These are phyloP conservation scores for Aspergillus taichungensis DNA, from an alignment of 495 filamentous ascomycete genomes.

Conservation along the genomic window DNA sequence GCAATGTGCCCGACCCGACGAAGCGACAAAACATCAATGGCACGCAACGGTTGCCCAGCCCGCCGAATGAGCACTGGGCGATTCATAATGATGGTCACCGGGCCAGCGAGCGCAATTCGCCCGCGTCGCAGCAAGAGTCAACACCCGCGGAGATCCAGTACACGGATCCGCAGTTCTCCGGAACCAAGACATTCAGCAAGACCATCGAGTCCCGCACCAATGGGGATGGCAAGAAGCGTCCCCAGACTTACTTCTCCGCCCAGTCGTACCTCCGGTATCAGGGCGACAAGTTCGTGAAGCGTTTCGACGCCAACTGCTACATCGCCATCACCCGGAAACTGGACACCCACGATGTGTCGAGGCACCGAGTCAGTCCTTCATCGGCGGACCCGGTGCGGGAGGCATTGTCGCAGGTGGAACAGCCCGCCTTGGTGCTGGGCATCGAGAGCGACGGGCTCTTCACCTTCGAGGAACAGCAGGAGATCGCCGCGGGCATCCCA, in stretches of 20 bases:
- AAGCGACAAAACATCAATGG: conserved; percentile 72
- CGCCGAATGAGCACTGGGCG: conserved; percentile 77
- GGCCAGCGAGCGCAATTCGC: conserved; percentile 35
- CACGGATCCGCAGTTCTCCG: conserved; percentile 73
- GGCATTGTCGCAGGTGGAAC: conserved; percentile 72
- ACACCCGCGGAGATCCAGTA: conserved; percentile 28
- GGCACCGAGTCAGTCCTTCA: conserved; percentile 45
- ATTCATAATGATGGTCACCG: conserved; percentile 95
- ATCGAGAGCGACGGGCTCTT: conserved; percentile 95
- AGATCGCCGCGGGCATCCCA: conserved; percentile 76
- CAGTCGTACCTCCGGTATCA: conserved; percentile 99
- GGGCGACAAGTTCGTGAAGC: conserved; percentile 89
- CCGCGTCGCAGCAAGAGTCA: conserved; percentile 8
- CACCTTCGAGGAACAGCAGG: conserved; percentile 91
- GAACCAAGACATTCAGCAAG: conserved; percentile 45
- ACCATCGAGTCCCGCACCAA: conserved; percentile 9
- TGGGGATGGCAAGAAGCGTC: conserved; percentile 32
- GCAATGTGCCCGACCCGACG: conserved; percentile 81
- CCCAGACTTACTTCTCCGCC: conserved; percentile 88
- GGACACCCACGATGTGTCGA: conserved; percentile 93
- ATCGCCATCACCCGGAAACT: conserved; percentile 97
- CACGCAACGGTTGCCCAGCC: conserved; percentile 49
- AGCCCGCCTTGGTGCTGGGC: conserved; percentile 81
- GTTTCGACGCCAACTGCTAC: conserved; percentile 97
- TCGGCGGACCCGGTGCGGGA: conserved; percentile 49